These are phyloP conservation scores for Aplosporella prunicola DNA, from an alignment of 2,329 filamentous ascomycete species.

Conservation along the genomic window DNA sequence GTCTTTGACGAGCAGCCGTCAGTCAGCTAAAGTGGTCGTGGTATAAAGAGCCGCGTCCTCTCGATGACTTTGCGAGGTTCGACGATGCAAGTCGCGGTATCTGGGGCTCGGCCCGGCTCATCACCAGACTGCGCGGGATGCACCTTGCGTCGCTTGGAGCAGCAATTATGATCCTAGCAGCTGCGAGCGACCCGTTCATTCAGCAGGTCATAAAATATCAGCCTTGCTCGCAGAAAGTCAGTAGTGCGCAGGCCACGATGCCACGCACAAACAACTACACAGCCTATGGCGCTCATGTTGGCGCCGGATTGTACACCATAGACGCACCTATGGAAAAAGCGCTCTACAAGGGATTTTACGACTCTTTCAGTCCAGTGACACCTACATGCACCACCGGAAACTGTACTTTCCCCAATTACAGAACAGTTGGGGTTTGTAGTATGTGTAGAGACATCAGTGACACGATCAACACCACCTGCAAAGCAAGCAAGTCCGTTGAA, in stretches of 20 bases:
- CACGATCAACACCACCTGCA: neutral
- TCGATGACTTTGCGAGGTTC: conserved; percentile 1
- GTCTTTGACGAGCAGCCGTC: neutral
- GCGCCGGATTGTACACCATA: neutral
- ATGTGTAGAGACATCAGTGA: neutral
- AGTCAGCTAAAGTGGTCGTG: conserved; percentile 3
- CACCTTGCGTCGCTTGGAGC: neutral
- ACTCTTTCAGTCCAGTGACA: neutral
- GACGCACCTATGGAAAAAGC: neutral
- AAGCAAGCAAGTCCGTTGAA: neutral
- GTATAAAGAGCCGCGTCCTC: neutral
- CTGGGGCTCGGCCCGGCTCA: neutral
- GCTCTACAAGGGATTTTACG: neutral
- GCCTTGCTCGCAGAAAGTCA: neutral
- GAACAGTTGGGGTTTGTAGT: conserved; percentile 1
- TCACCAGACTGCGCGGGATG: neutral
- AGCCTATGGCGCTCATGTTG: neutral
- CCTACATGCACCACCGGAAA: neutral
- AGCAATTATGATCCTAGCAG: neutral
- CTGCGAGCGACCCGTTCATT: conserved; percentile 2
- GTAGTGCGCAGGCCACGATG: neutral
- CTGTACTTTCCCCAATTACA: neutral
- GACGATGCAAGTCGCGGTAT: conserved; percentile 1
- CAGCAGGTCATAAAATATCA: conserved; percentile 2
- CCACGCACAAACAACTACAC: conserved; percentile 2